Conservation (phyloP, 2,329 filamentous ascomycete species). For the Aureobasidium sp. region DNA sequence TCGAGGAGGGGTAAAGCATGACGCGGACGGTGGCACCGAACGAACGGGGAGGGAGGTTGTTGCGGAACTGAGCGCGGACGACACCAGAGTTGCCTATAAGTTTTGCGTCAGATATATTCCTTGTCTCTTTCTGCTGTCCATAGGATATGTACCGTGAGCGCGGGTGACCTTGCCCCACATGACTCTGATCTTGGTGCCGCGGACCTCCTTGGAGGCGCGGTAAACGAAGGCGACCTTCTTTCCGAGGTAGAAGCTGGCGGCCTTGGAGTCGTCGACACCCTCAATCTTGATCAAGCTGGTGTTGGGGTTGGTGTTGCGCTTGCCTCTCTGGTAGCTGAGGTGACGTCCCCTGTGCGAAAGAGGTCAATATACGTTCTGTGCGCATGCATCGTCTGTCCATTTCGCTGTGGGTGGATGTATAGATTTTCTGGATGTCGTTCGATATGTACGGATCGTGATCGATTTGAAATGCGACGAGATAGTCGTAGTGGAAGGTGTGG, state of each 20-base stretch:
- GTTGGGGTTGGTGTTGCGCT: constrained; percentile 82
- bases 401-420: neutral
- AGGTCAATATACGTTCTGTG: constrained; percentile 18
- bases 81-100: constrained; percentile 85
- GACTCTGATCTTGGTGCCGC: constrained; percentile 94
- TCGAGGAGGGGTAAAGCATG: constrained; percentile 37
- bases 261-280: constrained; percentile 85
- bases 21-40: constrained; percentile 60
- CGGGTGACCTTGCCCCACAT: constrained; percentile 99
- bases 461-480: neutral
- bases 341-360: constrained; percentile 72
- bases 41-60: constrained; percentile 91
- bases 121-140: constrained; percentile 16
- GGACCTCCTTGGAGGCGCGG: constrained; percentile 87
- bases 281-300: constrained; percentile 91
- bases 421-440: neutral
- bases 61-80: constrained; percentile 93
- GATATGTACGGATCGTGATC: neutral
- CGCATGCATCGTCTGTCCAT: neutral
- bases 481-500: neutral
- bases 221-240: constrained; percentile 99
- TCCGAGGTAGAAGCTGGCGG: constrained; percentile 93
- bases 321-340: constrained; percentile 94
- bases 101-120: constrained; percentile 20
- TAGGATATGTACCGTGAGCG: constrained; percentile 66